Percentiles rank a stretch among this genome's conserved stretches.
Evolutionary conservation across 1,284 basidiomycete species (phyloP).

Genomic region (Moesziomyces sp.): DNA sequence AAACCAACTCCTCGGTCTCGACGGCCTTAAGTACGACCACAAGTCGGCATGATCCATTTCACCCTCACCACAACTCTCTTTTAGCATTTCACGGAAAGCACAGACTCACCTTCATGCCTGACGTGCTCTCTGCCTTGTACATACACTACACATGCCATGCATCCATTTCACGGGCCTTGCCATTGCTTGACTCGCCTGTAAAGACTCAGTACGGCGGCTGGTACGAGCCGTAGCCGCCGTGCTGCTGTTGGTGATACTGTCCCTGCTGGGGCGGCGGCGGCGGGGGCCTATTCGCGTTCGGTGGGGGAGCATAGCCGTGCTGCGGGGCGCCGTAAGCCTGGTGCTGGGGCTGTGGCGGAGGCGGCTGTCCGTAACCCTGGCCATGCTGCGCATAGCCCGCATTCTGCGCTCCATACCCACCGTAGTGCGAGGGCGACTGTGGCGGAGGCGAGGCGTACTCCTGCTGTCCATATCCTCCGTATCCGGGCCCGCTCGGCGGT

Average conservation of each 20-base stretch:
- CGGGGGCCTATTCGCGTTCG: background rate
- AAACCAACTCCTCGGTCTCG: slow-evolving; percentile 53
- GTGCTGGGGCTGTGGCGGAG: background rate
- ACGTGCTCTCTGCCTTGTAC: too few relatives aligned
- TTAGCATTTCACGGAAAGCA: background rate
- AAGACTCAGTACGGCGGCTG: slow-evolving; percentile 19
- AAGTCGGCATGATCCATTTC: slow-evolving; percentile 52
- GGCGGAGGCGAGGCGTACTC: slow-evolving; percentile 15
- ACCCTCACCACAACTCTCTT: background rate
- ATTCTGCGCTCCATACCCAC: slow-evolving; percentile 5
- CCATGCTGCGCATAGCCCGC: slow-evolving; percentile 9
- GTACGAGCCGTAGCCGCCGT: slow-evolving; percentile 13
- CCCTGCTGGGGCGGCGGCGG: slow-evolving; percentile 17
- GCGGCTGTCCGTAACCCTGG: slow-evolving; percentile 1
- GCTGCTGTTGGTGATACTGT: slow-evolving; percentile 8
- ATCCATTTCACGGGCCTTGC: background rate
- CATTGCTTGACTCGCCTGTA: background rate
- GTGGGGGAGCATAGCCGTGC: slow-evolving; percentile 11
- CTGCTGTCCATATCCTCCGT: slow-evolving; percentile 8
- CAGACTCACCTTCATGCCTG: background rate
- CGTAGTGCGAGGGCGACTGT: slow-evolving; percentile 16
- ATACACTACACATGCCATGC: background rate
- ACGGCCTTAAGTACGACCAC: slow-evolving; percentile 62
- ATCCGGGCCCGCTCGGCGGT: background rate
- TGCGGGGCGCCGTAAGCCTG: slow-evolving; percentile 10